Evolutionary conservation across 164 flowering plant species (phyloP), one percentile per base, ranked within the genome.

Genomic region (Dillenia turbinata): DNA sequence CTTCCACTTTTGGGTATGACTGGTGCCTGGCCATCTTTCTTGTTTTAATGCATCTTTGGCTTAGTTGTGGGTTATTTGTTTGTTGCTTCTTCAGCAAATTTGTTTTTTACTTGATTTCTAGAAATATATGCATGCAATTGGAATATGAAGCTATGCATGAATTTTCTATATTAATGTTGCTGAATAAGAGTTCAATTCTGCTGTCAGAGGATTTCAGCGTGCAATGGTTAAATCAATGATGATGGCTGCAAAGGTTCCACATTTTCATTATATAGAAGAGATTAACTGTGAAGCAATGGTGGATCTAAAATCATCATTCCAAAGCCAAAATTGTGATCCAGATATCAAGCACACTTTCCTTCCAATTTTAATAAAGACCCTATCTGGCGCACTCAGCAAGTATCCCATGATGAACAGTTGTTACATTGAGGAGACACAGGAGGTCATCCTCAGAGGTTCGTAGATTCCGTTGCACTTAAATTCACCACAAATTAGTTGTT

Each of bases 161-260:
- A 33, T 52, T 24, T 12, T 9, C 24, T n/a, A 52, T 19, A 2
- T 51, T 17, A 44, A 49, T 44, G 33, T 45, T 43, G 6, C 40
- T 33, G 40, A 33, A 33, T 33, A 33, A 33, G 40, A 33, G 0
- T 33, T 33, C 6, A 33, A 33, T 33, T 49, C 59, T 16, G 51
- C 26, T 68, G 75, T 44, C 89, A 92, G 97, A 87, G 99, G 97
- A 59, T 95, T 77, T 71, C 96, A 85, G 62, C 83, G 99, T 17
- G 68, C 88, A 67, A 95, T 95, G 99, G 94, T 90, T 50, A 92
- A 87, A 67, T 76, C 99, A 49, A 95, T 95, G 99, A 77, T 87
- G 40, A 68, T 82, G 83, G 99, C 99, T 54, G 92, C 97, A 47
- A 85, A 83, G 74, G 77, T 95, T 73, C 99, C 99, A 19, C 99